These are phyloP conservation scores for Neonectria hederae DNA, from an alignment of 2,329 filamentous ascomycete genomes.

Conservation along the genomic window DNA sequence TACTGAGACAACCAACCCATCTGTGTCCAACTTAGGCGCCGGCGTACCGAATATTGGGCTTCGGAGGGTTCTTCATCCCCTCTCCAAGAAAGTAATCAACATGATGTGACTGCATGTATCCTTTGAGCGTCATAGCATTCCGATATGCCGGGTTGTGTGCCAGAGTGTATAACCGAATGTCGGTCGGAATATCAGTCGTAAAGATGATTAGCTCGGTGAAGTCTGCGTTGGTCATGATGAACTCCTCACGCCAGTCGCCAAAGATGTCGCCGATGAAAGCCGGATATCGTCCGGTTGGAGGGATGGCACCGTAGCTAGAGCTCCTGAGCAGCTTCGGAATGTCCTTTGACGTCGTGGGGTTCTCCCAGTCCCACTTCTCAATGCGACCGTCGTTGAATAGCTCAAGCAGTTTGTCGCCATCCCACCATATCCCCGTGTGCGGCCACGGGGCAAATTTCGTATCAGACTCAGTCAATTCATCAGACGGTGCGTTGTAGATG, in stretches of 20 bases:
- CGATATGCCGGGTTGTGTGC: slow-evolving; percentile 40
- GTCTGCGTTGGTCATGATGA: slow-evolving; percentile 26
- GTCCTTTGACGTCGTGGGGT: neutral
- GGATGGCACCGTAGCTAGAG: slow-evolving; percentile 12
- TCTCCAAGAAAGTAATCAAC: slow-evolving; percentile 37
- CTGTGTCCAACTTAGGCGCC: neutral
- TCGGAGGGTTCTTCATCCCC: slow-evolving; percentile 28
- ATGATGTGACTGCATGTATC: slow-evolving; percentile 36
- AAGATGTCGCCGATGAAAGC: slow-evolving; percentile 34
- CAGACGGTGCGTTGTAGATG: slow-evolving; percentile 29
- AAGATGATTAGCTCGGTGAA: slow-evolving; percentile 35
- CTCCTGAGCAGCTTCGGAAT: slow-evolving; percentile 5
- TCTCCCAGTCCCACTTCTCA: slow-evolving; percentile 34
- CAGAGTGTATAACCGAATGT: slow-evolving; percentile 36
- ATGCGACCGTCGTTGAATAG: slow-evolving; percentile 38
- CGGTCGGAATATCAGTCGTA: slow-evolving; percentile 32
- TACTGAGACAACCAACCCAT: too few species aligned
- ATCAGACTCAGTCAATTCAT: slow-evolving; percentile 16
- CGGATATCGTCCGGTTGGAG: slow-evolving; percentile 23
- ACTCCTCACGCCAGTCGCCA: slow-evolving; percentile 38
- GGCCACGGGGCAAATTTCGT: slow-evolving; percentile 21
- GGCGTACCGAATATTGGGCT: slow-evolving; percentile 25
- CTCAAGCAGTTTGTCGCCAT: slow-evolving; percentile 32
- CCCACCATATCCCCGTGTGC: slow-evolving; percentile 30
- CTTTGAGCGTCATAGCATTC: slow-evolving; percentile 39